A percentile compares a stretch with the other conserved stretches of the same genome.
These are phyloP conservation scores for Gymnopilus junonius DNA, from an alignment of 768 basidiomycete species.

Conservation along the genomic window DNA sequence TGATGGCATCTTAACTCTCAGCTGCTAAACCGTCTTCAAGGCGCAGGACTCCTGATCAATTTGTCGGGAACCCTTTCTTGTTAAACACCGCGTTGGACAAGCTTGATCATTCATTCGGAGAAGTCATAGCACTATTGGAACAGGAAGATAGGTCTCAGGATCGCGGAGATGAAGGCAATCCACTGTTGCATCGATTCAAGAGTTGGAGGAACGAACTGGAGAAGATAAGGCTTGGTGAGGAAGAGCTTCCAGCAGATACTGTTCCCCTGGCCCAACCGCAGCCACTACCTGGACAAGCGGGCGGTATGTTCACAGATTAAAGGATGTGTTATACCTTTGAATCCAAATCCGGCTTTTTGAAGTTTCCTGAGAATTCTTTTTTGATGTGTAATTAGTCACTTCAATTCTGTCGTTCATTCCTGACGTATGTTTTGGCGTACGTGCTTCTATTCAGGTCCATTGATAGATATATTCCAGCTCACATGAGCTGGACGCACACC, in stretches of 20 bases:
- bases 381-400: not conserved
- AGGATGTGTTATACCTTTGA: not conserved
- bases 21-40: constrained; percentile 27
- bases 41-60: constrained; percentile 27
- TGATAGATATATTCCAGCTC: not conserved
- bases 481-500: not conserved
- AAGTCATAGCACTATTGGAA: constrained; percentile 48
- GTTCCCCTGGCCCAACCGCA: constrained; percentile 10
- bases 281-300: constrained; percentile 27
- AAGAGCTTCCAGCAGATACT: constrained; percentile 6
- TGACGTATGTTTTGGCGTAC: not conserved
- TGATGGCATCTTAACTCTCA: constrained; percentile 18
- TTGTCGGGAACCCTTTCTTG: constrained; percentile 51
- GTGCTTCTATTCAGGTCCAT: not conserved
- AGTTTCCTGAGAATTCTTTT: not conserved
- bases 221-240: constrained; percentile 31
- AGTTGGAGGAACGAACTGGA: constrained; percentile 47
- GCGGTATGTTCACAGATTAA: constrained; percentile 41
- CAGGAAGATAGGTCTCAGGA: constrained; percentile 43
- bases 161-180: constrained; percentile 35
- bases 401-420: not conserved
- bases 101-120: constrained; percentile 46
- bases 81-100: constrained; percentile 46
- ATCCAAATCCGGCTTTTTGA: not conserved
- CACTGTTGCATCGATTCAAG: constrained; percentile 42